Evolutionary conservation across 129 eudicot genomes (phyloP), one percentile per base, ranked within the genome.

Genomic region (Artemisia annua): DNA sequence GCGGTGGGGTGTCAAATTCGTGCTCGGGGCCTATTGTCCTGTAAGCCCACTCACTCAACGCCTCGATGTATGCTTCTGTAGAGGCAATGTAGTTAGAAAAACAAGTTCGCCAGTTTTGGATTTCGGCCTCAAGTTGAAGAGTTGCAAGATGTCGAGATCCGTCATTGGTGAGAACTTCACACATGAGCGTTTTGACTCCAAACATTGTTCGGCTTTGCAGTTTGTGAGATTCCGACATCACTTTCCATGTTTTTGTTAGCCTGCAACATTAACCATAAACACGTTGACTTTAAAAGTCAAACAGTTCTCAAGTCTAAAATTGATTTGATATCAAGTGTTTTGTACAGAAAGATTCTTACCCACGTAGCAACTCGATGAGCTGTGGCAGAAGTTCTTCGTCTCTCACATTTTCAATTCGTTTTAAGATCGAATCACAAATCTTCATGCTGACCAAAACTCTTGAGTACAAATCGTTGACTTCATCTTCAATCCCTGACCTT

Each of bases 381-480:
- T 86, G 88, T 17, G 91, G 91, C 79, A 78, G 82, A 20, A 86
- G 78, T 64, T 86, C 88, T 3, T 86, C 84, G 66, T 82, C 88
- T 71, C 86, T 78, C 63, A 86, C 86, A 67, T 80, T 81, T 70
- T 83, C 78, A n/a, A 86, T 74, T 75, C 84, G 78, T 53, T 72
- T 78, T 50, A 80, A 86, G 63, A 86, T 86, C 12, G 86, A 83
- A 56, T 83, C 80, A 18, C 82, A 79, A 22, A 77, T 76, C 77
- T 77, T 75, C 20, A 80, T 11, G 16, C 74, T 73, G 48, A 86
- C 88, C 83, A 81, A 69, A 44, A 86, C 70, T 63, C 79, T 60
- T 9, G 83, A 81, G 62, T 83, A 81, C 15, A 83, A 66, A 78
- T 81, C 86, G 11, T 63, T 81, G 50, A 83, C 52, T 78, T 83